Conservation (phyloP, 2,329 filamentous ascomycete genomes). For the Pseudohalonectria lignicola region DNA sequence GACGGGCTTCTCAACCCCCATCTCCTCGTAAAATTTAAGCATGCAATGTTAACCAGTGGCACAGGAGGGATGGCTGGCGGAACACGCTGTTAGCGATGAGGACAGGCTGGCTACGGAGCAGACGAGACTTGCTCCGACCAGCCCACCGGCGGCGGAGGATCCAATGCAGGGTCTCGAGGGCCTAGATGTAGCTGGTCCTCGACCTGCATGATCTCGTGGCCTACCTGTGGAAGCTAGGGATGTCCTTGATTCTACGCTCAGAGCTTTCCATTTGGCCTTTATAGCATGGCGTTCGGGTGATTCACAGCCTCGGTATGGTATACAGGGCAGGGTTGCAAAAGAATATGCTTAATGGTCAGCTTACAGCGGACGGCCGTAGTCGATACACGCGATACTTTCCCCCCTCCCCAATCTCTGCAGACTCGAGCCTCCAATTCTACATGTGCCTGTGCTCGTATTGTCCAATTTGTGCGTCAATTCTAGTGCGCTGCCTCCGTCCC, state of each 20-base stretch:
- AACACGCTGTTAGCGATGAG: constrained; percentile 76
- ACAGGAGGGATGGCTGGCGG: constrained; percentile 87
- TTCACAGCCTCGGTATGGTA: not conserved
- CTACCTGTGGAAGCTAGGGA: too few relatives aligned
- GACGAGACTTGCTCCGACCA: constrained; percentile 31
- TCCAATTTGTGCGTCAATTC: too few relatives aligned
- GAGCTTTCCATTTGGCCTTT: too few relatives aligned
- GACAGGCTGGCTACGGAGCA: constrained; percentile 52
- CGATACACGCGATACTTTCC: too few relatives aligned
- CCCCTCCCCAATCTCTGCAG: too few relatives aligned
- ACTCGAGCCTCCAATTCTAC: too few relatives aligned
- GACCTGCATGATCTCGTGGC: constrained; percentile 60
- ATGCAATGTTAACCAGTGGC: constrained; percentile 7
- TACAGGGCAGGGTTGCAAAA: not conserved
- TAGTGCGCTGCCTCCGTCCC: constrained; percentile 2
- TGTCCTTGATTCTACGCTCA: too few relatives aligned
- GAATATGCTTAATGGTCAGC: too few relatives aligned
- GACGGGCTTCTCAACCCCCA: not conserved
- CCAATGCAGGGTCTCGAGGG: constrained; percentile 95
- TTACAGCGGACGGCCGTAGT: too few relatives aligned
- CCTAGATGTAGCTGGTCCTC: constrained; percentile 87
- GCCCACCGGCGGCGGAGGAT: constrained; percentile 50
- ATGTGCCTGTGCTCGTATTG: too few relatives aligned
- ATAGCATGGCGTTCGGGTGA: constrained; percentile 1
- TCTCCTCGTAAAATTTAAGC: not conserved